Base-by-base conservation (phyloP, 768 basidiomycete genomes). In the Macrolepiota fuliginosa region DNA sequence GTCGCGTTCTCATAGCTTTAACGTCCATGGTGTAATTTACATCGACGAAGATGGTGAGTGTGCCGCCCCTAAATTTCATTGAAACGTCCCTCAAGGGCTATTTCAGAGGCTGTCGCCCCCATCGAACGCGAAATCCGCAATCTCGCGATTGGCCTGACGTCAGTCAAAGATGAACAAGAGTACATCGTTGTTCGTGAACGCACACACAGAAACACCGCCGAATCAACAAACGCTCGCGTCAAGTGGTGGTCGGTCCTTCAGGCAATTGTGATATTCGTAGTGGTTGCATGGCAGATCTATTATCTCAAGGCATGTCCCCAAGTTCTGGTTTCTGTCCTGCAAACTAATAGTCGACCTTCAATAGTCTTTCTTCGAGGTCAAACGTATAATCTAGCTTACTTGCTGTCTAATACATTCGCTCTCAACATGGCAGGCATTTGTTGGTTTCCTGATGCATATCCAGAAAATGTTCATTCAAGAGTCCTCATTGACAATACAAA, bases 231-330 rank as follows among this genome's bases (percentile, higher is more conserved):
- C 72, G 84, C 90, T 40, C 87, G 97, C 40, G 96, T 99, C 56
- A 98, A 98, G 77, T 98, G 94, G 94, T 99, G 97, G 97, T 96
- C 94, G 2, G 88, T 99, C 63, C 72, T 94, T 6, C 97, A 99
- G 73, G 83, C 91, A 3, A 71, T 92, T 42, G 90, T 98, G 22
- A 77, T 98, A 60, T 91, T 98, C 70, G 80, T 86, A 2, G 90
- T 97, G 0, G 96, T 97, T 58, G 96, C 85, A 47, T 98, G 96
- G 96, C 97, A 99, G 76, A 85, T 99, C 61, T 97, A 95, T 76
- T 98, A 98, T 77, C 81, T 99, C 55, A 96, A 98, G 83, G 93
- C 88, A 57, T 60, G 62, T 68, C 58, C 47, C 11, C 50, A 49
- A 62, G 39, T 2, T 29, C 36, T 46, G 10, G 3, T 1, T 40